A percentile compares a stretch with the other conserved stretches of the same genome.
Conservation (phyloP, 1,284 basidiomycete genomes). For the Ustilago vetiveriae region DNA sequence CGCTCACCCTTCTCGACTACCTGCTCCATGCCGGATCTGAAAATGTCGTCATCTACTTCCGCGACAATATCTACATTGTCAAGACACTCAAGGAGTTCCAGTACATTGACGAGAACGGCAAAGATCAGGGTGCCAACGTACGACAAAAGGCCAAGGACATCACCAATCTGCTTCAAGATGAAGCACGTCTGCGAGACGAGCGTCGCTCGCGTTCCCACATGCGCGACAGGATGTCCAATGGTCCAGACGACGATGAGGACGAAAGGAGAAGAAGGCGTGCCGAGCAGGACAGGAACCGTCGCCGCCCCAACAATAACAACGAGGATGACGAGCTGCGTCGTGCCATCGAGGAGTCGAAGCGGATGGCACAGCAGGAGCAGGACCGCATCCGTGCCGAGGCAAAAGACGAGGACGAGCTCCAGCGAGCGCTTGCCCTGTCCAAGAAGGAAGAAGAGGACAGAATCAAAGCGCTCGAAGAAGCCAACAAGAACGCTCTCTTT, state of each 20-base stretch:
- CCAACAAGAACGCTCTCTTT: slow-evolving; percentile 81
- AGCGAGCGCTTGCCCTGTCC: slow-evolving; percentile 80
- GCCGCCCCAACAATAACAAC: slow-evolving; percentile 47
- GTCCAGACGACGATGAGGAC: slow-evolving; percentile 76
- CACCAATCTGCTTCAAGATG: slow-evolving; percentile 92
- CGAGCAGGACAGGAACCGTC: slow-evolving; percentile 39
- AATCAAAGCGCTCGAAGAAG: slow-evolving; percentile 73
- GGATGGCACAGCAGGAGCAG: slow-evolving; percentile 64
- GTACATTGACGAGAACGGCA: slow-evolving; percentile 91
- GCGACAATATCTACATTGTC: slow-evolving; percentile 95
- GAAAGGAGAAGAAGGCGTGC: slow-evolving; percentile 66
- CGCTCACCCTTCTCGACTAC: slow-evolving; percentile 94
- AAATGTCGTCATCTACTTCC: slow-evolving; percentile 97
- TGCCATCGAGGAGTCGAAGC: slow-evolving; percentile 70
- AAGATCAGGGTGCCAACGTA: slow-evolving; percentile 96
- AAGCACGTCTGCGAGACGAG: slow-evolving; percentile 84
- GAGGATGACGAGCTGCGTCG: slow-evolving; percentile 72
- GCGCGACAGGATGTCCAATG: slow-evolving; percentile 84
- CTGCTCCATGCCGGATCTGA: slow-evolving; percentile 95
- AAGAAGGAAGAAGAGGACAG: slow-evolving; percentile 76
- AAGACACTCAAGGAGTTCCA: slow-evolving; percentile 99
- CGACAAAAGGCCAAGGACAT: slow-evolving; percentile 99
- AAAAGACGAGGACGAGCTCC: slow-evolving; percentile 77
- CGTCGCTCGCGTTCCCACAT: slow-evolving; percentile 85
- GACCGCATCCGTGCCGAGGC: slow-evolving; percentile 58